These are phyloP conservation scores for Lathyrus oleraceus DNA, from an alignment of 306 rosid species.

Conservation along the genomic window DNA sequence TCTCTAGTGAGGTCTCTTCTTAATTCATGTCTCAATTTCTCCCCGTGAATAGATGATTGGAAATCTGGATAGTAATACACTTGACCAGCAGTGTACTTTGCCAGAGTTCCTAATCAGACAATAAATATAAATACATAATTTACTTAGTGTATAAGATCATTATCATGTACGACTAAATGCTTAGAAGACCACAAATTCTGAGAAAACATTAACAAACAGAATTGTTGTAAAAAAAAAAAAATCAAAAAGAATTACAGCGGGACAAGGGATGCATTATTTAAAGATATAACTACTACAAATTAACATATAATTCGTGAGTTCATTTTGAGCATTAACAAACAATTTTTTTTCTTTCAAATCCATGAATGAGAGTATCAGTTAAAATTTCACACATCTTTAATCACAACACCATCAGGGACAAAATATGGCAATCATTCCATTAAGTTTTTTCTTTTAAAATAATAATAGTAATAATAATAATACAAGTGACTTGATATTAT, in stretches of 20 bases:
- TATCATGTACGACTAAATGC: conserved; percentile 7
- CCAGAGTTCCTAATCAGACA: conserved; percentile 76
- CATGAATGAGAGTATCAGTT: neutral
- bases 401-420: conserved; percentile 5
- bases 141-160: conserved; percentile 19
- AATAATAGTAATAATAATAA: no score
- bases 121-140: conserved; percentile 28
- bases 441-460: no score
- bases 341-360: neutral
- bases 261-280: neutral
- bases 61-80: conserved; percentile 83
- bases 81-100: conserved; percentile 97
- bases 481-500: no score
- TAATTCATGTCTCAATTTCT: conserved; percentile 87
- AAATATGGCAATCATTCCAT: conserved; percentile 24
- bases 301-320: conserved; percentile 4
- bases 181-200: conserved; percentile 19
- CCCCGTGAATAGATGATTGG: conserved; percentile 81
- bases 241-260: neutral
- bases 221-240: no score
- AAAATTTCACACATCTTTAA: conserved; percentile 21
- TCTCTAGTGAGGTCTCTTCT: conserved; percentile 94
- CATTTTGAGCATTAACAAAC: neutral
- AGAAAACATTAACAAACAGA: neutral
- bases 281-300: conserved; percentile 7